Base-by-base conservation (phyloP, 768 basidiomycete genomes). In the Mycena pura region DNA sequence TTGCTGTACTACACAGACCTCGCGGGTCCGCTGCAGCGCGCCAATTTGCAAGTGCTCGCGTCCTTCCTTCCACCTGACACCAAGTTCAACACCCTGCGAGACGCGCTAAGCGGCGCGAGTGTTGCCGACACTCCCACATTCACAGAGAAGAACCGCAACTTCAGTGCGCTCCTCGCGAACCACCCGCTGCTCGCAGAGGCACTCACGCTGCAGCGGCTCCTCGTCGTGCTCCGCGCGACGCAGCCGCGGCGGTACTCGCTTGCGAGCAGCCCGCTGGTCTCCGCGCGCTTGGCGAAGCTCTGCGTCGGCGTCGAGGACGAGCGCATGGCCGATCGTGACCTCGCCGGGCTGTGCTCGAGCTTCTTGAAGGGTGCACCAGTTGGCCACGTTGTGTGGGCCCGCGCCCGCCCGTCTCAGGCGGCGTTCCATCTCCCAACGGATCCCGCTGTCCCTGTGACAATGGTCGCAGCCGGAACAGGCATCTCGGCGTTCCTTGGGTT, bases 401-500 rank as follows among this genome's bases (percentile, higher is more conserved):
- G 63, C 3, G 1, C 38, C 4, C 58, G 63, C 21, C 6, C 52
- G n/a, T 41, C 63, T 4, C 57, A 60, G 24, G 53, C 59, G 1
- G 43, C 58, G 0, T 64, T 64, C 58, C 63, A 64, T 60, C 52
- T 64, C 3, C 63, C 63, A 5, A 48, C 46, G 0, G 63, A 64
- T 39, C 63, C 63, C 5, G 14, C 22, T 7, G 44, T 56, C 11
- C 63, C 63, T 2, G 53, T 64, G 10, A 56, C 28, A 3, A 64
- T 64, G 63, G 53, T 64, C 32, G 63, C 52, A 5, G 52, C 63
- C 2, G 63, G 63, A 0, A 64, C 63, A 0, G 63, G 63, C 5
- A 56, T 64, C 9, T 41, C 57, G 2, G 39, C 63, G 0, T 64
- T 60, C 48, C 63, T 64, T 19, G 63, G 63, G 31, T 64, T 64